Percentiles rank a stretch among this genome's conserved stretches.
phyloP scores from a whole-genome alignment of 2,329 filamentous ascomycete genomes.

The Claviceps spartinae region DNA sequence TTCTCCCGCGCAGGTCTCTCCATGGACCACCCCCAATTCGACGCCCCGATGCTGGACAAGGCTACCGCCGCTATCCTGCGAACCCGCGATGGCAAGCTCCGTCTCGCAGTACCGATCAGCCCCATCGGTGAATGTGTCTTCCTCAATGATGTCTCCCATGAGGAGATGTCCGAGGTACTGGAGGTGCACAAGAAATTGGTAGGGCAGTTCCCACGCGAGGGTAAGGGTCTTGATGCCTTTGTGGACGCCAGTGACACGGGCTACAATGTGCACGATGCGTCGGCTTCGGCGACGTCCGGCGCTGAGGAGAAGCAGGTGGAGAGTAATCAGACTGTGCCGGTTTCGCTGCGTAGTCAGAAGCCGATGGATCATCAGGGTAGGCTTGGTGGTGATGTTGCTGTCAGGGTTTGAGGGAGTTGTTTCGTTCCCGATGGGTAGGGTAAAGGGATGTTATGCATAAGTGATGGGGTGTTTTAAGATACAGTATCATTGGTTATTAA shows the following conservation, averaged over 20 bases:
- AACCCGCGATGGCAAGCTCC: conserved; percentile 54
- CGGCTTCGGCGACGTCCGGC: too few relatives aligned
- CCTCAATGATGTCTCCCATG: conserved; percentile 49
- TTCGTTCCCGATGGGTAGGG: not conserved
- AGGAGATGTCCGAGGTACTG: conserved; percentile 49
- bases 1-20: conserved; percentile 58
- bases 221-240: conserved; percentile 53
- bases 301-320: not conserved
- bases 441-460: not conserved
- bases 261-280: conserved; percentile 24
- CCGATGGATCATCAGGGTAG: not conserved
- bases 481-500: too few relatives aligned
- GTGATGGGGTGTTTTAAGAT: not conserved
- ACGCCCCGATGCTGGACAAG: conserved; percentile 50
- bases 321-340: not conserved
- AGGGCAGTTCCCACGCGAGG: conserved; percentile 47
- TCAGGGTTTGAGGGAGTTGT: not conserved
- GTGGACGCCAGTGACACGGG: conserved; percentile 59
- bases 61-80: conserved; percentile 57
- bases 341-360: not conserved
- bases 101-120: conserved; percentile 50
- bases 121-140: conserved; percentile 55
- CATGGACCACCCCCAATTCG: conserved; percentile 57
- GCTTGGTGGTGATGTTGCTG: not conserved
- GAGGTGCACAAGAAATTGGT: conserved; percentile 49